Percentiles rank a stretch among this genome's conserved stretches.
Conservation (phyloP, 2,329 filamentous ascomycete genomes). For the Chaetomium sp. region DNA sequence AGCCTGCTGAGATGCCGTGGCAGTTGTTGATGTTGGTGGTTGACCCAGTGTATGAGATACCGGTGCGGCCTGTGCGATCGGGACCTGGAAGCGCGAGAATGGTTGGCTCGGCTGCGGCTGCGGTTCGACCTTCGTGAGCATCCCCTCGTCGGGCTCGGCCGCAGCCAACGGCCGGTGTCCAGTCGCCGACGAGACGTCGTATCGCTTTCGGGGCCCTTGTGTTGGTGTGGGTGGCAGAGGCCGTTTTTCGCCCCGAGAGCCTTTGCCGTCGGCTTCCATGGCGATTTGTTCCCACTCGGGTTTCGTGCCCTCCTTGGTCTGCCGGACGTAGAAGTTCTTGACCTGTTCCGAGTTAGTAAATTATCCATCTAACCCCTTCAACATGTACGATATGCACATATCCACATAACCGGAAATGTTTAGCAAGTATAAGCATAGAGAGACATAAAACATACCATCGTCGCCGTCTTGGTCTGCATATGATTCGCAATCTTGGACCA, state of each 20-base stretch:
- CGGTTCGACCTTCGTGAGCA: conserved; percentile 40
- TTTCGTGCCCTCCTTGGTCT: conserved; percentile 51
- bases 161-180: conserved; percentile 44
- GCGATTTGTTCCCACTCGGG: conserved; percentile 55
- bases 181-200: conserved; percentile 38
- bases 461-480: conserved; percentile 77
- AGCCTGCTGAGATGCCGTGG: conserved; percentile 24
- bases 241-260: conserved; percentile 48
- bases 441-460: conserved; percentile 58
- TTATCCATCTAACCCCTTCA: background rate
- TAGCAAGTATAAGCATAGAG: too few relatives aligned
- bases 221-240: conserved; percentile 55
- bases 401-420: too few relatives aligned
- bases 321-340: conserved; percentile 61
- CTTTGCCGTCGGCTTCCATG: conserved; percentile 53
- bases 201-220: conserved; percentile 44
- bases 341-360: conserved; percentile 40
- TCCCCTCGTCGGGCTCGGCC: conserved; percentile 43
- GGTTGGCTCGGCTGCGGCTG: conserved; percentile 24
- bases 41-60: conserved; percentile 23
- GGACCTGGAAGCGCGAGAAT: conserved; percentile 28
- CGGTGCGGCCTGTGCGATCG: conserved; percentile 30
- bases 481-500: conserved; percentile 68
- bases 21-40: conserved; percentile 23
- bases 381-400: background rate